These are phyloP conservation scores for Amborella trichopoda DNA, from an alignment of 164 flowering plant genomes.

Conservation along the genomic window DNA sequence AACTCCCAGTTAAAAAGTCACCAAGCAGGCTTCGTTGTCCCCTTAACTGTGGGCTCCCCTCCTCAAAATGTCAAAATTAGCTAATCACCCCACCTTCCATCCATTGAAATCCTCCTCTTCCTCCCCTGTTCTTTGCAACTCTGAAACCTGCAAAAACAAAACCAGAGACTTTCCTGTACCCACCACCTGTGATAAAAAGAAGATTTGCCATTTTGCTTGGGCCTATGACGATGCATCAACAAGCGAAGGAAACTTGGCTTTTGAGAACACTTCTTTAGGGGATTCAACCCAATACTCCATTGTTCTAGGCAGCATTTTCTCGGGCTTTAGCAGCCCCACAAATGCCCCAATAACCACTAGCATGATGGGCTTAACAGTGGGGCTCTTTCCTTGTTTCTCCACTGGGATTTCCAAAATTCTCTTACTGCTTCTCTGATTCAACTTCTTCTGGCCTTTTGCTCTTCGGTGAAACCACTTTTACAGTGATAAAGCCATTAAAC, in stretches of 20 bases:
- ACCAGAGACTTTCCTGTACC: conserved; percentile 51
- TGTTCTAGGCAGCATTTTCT: conserved; percentile 66
- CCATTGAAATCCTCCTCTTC: conserved; percentile 47
- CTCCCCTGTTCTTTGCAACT: conserved; percentile 39
- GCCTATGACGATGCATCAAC: conserved; percentile 70
- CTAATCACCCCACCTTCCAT: conserved; percentile 22
- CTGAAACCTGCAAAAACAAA: conserved; percentile 38
- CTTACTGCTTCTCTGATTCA: conserved; percentile 63
- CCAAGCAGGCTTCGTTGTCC: conserved; percentile 47
- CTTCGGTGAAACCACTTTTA: conserved; percentile 37
- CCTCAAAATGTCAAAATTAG: conserved; percentile 46
- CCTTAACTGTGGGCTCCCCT: conserved; percentile 64
- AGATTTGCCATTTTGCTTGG: conserved; percentile 53
- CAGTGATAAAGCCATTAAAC: conserved; percentile 35
- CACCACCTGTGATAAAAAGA: conserved; percentile 46
- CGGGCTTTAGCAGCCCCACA: conserved; percentile 25
- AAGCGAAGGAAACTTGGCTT: conserved; percentile 56
- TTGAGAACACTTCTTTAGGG: conserved; percentile 40
- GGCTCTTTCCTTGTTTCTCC: conserved; percentile 61
- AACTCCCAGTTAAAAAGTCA: conserved; percentile 50
- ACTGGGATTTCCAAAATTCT: conserved; percentile 47
- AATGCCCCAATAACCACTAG: conserved; percentile 53
- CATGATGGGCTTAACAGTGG: conserved; percentile 77
- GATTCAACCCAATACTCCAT: conserved; percentile 17
- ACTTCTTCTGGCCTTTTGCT: conserved; percentile 49